A percentile compares a stretch with the other conserved stretches of the same genome.
Evolutionary conservation across 1,284 basidiomycete genomes (phyloP).

Genomic region (Pisolithus thermaeus): DNA sequence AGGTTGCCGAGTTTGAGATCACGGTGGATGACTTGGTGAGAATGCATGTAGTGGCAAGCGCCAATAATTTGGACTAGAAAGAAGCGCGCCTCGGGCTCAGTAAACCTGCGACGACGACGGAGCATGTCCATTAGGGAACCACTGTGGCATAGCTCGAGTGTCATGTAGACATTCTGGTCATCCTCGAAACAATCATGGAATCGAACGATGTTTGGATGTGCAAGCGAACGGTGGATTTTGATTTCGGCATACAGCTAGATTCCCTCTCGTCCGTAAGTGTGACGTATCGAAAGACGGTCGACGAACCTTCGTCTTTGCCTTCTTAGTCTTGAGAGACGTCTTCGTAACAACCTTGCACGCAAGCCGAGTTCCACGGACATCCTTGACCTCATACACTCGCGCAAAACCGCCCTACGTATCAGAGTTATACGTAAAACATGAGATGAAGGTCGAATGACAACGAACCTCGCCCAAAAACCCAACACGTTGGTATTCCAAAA

Average conservation of each 20-base stretch:
- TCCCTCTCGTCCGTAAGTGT: neutral
- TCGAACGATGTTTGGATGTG: constrained; percentile 89
- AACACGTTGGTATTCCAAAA: constrained; percentile 59
- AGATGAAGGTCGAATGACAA: neutral
- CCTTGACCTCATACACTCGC: constrained; percentile 84
- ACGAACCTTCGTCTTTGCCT: constrained; percentile 85
- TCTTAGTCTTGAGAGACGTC: constrained; percentile 79
- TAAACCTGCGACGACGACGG: constrained; percentile 81
- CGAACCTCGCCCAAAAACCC: constrained; percentile 82
- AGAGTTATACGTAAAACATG: constrained; percentile 5
- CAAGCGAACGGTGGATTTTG: constrained; percentile 90
- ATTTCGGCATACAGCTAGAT: constrained; percentile 92
- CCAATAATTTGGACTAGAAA: constrained; percentile 94
- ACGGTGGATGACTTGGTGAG: constrained; percentile 91
- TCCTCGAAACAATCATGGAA: constrained; percentile 98
- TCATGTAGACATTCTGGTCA: constrained; percentile 94
- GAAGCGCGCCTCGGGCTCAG: constrained; percentile 89
- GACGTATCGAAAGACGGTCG: neutral
- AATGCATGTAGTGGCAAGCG: constrained; percentile 96
- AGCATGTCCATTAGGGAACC: constrained; percentile 92
- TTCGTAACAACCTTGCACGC: constrained; percentile 91
- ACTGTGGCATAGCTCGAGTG: constrained; percentile 86
- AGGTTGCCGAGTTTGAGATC: constrained; percentile 96
- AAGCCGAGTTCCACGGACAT: constrained; percentile 53
- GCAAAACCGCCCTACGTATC: constrained; percentile 77